Evolutionary conservation across 2,329 filamentous ascomycete genomes (phyloP), one percentile per base, ranked within the genome.

Genomic region (Grosmannia penicillata): DNA sequence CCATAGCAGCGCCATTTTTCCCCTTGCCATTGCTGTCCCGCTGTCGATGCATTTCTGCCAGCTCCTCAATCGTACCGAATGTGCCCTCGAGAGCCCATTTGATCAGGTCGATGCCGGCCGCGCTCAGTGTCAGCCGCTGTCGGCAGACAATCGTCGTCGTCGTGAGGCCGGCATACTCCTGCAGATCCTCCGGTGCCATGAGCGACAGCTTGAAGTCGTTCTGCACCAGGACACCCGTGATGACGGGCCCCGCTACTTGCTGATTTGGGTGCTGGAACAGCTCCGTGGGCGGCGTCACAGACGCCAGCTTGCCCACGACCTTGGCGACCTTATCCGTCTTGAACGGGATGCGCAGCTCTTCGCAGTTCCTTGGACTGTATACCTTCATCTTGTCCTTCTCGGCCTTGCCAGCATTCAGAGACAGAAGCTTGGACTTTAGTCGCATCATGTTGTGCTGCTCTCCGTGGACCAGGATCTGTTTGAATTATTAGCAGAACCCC

Each of bases 401-500:
- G 1, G 75, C 66, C 53, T 89, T 89, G 46, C 78, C 76, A 22
- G 81, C 78, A 52, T 95, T 95, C 27, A 95, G 71, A n/a, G 85
- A 89, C 4, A 96, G 73, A 2, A 98, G 70, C 54, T 94, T 93
- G 4, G 87, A 95, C 57, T 94, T 94, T 22, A 98, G 66, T 38
- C 91, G 78, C 71, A 91, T 94, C 86, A 96, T 96, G 54, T 96
- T 94, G 55, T 94, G 85, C 51, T 91, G 86, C 55, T 98, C 91
- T 40, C 91, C 91, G 49, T 98, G 91, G 3, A 98, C 91, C 24
- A 98, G 73, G 43, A 98, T 95, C 82, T 89, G 43, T 19, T n/a
- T n/a, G n/a, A n/a, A n/a, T n/a, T n/a, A n/a, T n/a, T n/a, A n/a
- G n/a, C n/a, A n/a, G n/a, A n/a, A n/a, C n/a, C n/a, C n/a, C n/a